Evolutionary conservation across 140 eudicot genomes (phyloP).

Genomic region (Bidens hawaiensis): DNA sequence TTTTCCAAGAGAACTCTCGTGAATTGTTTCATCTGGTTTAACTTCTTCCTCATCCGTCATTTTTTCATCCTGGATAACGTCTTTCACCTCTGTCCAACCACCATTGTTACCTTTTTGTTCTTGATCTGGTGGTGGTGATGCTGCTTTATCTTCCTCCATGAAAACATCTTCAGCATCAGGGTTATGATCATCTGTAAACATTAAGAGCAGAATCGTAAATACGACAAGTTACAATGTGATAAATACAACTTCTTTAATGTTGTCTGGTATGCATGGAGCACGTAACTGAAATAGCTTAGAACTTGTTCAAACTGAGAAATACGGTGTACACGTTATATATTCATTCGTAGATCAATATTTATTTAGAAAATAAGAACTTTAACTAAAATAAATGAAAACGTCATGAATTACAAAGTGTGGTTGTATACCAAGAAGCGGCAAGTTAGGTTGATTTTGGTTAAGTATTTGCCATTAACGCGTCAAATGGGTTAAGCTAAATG

Average conservation of each 20-base stretch:
- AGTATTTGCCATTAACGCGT: not conserved
- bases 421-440: not conserved
- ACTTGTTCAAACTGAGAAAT: not conserved
- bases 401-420: not conserved
- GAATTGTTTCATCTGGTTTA: constrained; percentile 73
- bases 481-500: not conserved
- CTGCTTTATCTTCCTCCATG: constrained; percentile 79
- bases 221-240: not conserved
- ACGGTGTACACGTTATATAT: not conserved
- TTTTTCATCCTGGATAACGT: constrained; percentile 31
- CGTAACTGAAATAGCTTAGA: not conserved
- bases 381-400: not conserved
- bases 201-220: not conserved
- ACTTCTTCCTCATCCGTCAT: constrained; percentile 47
- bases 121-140: constrained; percentile 37
- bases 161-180: constrained; percentile 80
- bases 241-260: not conserved
- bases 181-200: constrained; percentile 60
- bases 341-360: not conserved
- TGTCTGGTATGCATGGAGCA: not conserved
- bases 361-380: not conserved
- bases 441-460: not conserved
- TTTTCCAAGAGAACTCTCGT: constrained; percentile 81
- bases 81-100: constrained; percentile 66
- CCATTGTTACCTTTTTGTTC: constrained; percentile 47